These are phyloP conservation scores for Firmiana major DNA, from an alignment of 345 rosid species.

Conservation along the genomic window DNA sequence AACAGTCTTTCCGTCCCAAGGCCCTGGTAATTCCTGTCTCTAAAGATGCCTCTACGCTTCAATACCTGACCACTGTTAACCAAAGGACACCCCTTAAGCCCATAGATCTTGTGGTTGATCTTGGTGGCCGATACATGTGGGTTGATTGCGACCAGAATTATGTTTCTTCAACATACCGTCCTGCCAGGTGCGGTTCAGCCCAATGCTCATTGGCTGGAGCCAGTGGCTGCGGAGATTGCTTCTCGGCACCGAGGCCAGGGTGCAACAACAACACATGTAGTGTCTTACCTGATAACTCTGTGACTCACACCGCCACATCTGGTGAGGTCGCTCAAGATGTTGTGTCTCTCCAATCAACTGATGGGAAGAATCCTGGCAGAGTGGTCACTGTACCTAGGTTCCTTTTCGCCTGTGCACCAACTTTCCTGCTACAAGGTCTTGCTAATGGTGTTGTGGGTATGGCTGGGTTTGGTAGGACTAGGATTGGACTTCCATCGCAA, in stretches of 20 bases:
- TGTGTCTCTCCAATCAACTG: slow-evolving; percentile 48
- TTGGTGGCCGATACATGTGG: slow-evolving; percentile 64
- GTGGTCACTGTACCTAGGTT: slow-evolving; percentile 33
- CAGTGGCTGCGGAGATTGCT: slow-evolving; percentile 44
- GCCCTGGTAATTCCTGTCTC: slow-evolving; percentile 58
- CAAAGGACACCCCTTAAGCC: slow-evolving; percentile 60
- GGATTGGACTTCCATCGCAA: slow-evolving; percentile 45
- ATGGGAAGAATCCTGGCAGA: slow-evolving; percentile 61
- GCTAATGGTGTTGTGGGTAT: slow-evolving; percentile 48
- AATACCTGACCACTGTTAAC: slow-evolving; percentile 46
- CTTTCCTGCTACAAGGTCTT: slow-evolving; percentile 42
- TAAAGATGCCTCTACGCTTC: slow-evolving; percentile 59
- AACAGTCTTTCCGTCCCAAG: slow-evolving; percentile 55
- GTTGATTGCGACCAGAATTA: slow-evolving; percentile 54
- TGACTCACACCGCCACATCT: slow-evolving; percentile 33
- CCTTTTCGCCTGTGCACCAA: slow-evolving; percentile 41
- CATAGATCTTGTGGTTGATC: slow-evolving; percentile 48
- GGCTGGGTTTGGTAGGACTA: slow-evolving; percentile 59
- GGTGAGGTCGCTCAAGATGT: slow-evolving; percentile 60
- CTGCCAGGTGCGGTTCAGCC: slow-evolving; percentile 54
- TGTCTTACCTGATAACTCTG: slow-evolving; percentile 40
- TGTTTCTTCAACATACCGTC: slow-evolving; percentile 52
- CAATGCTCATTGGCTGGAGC: slow-evolving; percentile 49
- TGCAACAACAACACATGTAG: slow-evolving; percentile 70
- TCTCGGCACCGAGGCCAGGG: slow-evolving; percentile 50